These are phyloP conservation scores for Zygosaccharomyces kombuchaensis DNA, from an alignment of 805 yeast genomes.

Conservation along the genomic window DNA sequence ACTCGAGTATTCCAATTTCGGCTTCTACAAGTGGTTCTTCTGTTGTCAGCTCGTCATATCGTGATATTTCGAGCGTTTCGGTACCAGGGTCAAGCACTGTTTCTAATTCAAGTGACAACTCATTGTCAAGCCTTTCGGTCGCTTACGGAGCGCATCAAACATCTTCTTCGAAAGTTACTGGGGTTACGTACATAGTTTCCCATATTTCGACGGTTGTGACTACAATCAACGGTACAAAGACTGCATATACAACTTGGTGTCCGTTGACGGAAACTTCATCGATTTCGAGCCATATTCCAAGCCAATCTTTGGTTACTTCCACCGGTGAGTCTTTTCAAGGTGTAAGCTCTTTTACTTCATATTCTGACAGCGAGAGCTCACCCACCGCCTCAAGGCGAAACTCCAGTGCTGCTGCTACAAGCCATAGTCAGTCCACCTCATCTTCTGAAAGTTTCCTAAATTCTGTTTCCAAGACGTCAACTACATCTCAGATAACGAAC, in stretches of 20 bases:
- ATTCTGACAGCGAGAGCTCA: background rate
- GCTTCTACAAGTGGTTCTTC: background rate
- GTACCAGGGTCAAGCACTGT: background rate
- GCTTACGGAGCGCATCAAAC: background rate
- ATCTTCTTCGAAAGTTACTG: background rate
- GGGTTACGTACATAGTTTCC: background rate
- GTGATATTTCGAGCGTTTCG: background rate
- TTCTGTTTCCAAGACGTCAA: too few species aligned
- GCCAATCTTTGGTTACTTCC: slow-evolving; percentile 3
- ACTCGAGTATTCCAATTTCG: background rate
- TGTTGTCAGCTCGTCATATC: background rate
- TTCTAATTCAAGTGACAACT: background rate
- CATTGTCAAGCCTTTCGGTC: background rate
- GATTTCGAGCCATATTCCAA: slow-evolving; percentile 6
- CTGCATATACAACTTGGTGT: slow-evolving; percentile 37
- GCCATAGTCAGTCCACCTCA: too few species aligned
- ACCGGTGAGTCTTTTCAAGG: background rate
- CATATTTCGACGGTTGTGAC: slow-evolving; percentile 17
- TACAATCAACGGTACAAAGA: slow-evolving; percentile 24
- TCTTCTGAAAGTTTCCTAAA: too few species aligned
- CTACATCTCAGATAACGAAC: too few species aligned
- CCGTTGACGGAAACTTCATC: slow-evolving; percentile 24
- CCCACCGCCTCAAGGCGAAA: background rate
- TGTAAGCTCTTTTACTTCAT: background rate
- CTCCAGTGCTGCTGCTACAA: too few species aligned